Conservation (phyloP, 164 flowering plant genomes). For the Cinnamomum chago region DNA sequence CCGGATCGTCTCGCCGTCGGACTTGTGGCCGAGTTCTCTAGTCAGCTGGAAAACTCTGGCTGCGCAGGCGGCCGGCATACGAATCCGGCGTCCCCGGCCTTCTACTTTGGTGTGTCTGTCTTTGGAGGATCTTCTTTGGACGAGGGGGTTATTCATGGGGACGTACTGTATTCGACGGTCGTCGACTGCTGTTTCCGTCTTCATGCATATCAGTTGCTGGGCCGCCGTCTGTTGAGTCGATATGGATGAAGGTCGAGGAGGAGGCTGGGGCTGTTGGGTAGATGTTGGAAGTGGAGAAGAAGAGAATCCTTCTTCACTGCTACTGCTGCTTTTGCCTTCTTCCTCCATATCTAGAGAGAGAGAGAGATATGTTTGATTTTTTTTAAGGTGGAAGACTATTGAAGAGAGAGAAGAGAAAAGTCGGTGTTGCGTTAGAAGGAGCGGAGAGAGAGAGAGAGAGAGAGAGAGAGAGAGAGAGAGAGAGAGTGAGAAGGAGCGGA, state of each 20-base stretch:
- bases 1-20: slow-evolving; percentile 73
- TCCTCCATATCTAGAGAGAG: background rate
- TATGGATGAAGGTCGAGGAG: background rate
- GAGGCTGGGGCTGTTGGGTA: slow-evolving; percentile 1
- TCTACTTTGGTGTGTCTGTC: slow-evolving; percentile 75
- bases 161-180: slow-evolving; percentile 6
- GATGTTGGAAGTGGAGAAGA: background rate
- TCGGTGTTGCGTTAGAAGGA: too few species aligned
- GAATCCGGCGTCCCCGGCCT: slow-evolving; percentile 69
- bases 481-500: too few species aligned
- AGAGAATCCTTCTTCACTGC: background rate
- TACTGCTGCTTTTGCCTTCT: background rate
- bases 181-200: slow-evolving; percentile 1
- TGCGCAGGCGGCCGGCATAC: slow-evolving; percentile 80
- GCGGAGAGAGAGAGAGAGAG: too few species aligned
- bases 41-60: slow-evolving; percentile 73
- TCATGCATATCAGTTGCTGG: slow-evolving; percentile 11
- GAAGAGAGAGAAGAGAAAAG: too few species aligned
- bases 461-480: too few species aligned
- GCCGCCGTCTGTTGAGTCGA: background rate
- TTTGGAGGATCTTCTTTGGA: slow-evolving; percentile 44
- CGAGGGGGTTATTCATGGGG: slow-evolving; percentile 5
- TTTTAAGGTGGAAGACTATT: too few species aligned
- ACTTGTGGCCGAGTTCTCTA: slow-evolving; percentile 65
- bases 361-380: too few species aligned